Base-by-base conservation (phyloP, 345 rosid species). In the Hibiscus mutabilis region DNA sequence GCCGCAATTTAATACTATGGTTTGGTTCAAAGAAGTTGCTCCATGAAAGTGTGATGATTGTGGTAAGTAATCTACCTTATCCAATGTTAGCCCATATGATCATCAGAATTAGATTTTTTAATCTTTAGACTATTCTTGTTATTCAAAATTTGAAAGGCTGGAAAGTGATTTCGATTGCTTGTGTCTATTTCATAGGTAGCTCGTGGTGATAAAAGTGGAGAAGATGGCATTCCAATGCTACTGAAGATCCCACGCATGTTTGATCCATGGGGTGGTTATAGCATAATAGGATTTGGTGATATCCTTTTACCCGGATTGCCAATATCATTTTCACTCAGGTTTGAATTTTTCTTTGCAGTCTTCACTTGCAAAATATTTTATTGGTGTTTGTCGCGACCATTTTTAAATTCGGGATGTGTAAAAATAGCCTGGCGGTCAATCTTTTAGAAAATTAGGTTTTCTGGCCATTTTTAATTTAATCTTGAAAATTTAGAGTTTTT, bases 261-360 rank as follows among this genome's bases (percentile, higher is more conserved):
- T 63, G 99, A 96, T 83, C 99, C 98, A 0, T 96, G 99, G 99
- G 98, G 98, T 37, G 99, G 99, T 70, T 96, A 85, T 85, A 92
- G 98, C 80, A 88, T 96, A 76, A 92, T 96, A 60, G 97, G 97
- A 71, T 96, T 96, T 52, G 98, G 98, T 37, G 99, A 96, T 91
- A 96, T 96, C 79, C 94, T 96, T 76, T 80, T 92, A 70, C 99
- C 98, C 5, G 99, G 98, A 78, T 81, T 96, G 79, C 77, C 92
- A 55, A 75, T 96, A 60, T 96, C 98, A 53, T 91, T 96, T 84
- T 81, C 99, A 27, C 91, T 96, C 79, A 89, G 99, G 98, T 96
- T 74, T 52, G 63, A 35, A 14, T 53, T 55, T 49, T 69, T 71
- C 37, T 59, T 56, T 66, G 75, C 46, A 3, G 31, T 57, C 33